Evolutionary conservation across 1,284 basidiomycete species (phyloP).

Genomic region (Fistulina hepatica): DNA sequence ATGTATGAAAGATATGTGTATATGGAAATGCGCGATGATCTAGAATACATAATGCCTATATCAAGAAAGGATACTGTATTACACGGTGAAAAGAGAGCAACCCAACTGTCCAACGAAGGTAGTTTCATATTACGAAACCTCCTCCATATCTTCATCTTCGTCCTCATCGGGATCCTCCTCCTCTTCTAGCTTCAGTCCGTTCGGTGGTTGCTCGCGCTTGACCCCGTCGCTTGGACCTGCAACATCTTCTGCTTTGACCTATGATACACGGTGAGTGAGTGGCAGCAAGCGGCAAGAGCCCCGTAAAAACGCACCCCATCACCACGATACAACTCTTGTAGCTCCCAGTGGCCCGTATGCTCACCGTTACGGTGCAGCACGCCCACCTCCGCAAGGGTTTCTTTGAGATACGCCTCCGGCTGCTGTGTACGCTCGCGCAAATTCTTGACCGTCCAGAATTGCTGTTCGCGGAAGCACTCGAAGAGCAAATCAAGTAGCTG

Average conservation of each 20-base stretch:
- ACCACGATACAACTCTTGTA: slow-evolving; percentile 54
- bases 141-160: slow-evolving; percentile 45
- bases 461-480: slow-evolving; percentile 63
- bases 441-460: slow-evolving; percentile 76
- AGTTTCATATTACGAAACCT: slow-evolving; percentile 42
- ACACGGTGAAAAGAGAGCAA: too few species aligned
- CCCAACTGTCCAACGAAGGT: too few species aligned
- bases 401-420: slow-evolving; percentile 85
- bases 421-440: slow-evolving; percentile 80
- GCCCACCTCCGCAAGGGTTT: slow-evolving; percentile 76
- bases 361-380: slow-evolving; percentile 74
- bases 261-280: slow-evolving; percentile 1
- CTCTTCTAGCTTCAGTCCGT: slow-evolving; percentile 28
- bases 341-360: slow-evolving; percentile 58
- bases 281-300: slow-evolving; percentile 3
- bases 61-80: too few species aligned
- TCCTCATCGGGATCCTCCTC: slow-evolving; percentile 33
- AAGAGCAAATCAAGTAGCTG: slow-evolving; percentile 86
- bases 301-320: slow-evolving; percentile 34
- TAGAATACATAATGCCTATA: too few species aligned
- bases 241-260: slow-evolving; percentile 8
- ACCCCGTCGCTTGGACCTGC: slow-evolving; percentile 7
- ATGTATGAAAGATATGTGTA: too few species aligned
- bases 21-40: too few species aligned
- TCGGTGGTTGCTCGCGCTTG: slow-evolving; percentile 16